phyloP scores from a whole-genome alignment of 2,329 filamentous ascomycete species.

The Chaetomium globosum region DNA sequence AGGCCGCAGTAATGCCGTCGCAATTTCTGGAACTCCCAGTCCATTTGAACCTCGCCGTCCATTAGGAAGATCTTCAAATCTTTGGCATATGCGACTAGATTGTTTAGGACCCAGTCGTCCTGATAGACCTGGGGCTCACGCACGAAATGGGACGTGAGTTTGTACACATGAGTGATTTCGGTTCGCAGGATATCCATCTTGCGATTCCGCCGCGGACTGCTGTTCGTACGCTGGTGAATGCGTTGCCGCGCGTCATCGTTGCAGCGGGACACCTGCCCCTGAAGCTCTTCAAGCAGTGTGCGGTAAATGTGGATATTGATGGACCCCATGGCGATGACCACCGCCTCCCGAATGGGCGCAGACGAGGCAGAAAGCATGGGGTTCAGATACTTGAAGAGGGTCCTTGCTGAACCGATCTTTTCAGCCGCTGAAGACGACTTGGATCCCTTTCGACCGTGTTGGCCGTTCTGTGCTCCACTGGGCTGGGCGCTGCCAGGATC shows the following conservation, averaged over 20 bases:
- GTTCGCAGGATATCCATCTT: slow-evolving; percentile 86
- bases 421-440: slow-evolving; percentile 66
- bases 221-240: slow-evolving; percentile 83
- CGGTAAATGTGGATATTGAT: slow-evolving; percentile 95
- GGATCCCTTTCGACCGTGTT: slow-evolving; percentile 82
- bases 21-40: slow-evolving; percentile 91
- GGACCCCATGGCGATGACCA: slow-evolving; percentile 87
- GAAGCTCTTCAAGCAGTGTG: slow-evolving; percentile 84
- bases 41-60: slow-evolving; percentile 90
- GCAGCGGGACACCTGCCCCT: slow-evolving; percentile 81
- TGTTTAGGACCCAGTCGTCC: slow-evolving; percentile 88
- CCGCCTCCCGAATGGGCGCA: slow-evolving; percentile 80
- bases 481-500: slow-evolving; percentile 72
- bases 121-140: slow-evolving; percentile 75
- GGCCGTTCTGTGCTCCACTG: slow-evolving; percentile 58
- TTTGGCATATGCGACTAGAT: slow-evolving; percentile 85
- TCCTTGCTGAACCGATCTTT: slow-evolving; percentile 84
- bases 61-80: slow-evolving; percentile 93
- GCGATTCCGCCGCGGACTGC: slow-evolving; percentile 77
- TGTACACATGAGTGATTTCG: slow-evolving; percentile 95
- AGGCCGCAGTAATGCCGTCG: slow-evolving; percentile 92
- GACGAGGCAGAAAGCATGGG: slow-evolving; percentile 81
- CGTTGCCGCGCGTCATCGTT: slow-evolving; percentile 85
- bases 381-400: slow-evolving; percentile 88
- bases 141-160: slow-evolving; percentile 87